Base-by-base conservation (phyloP, 2,329 filamentous ascomycete genomes). In the Dothistroma pini region DNA sequence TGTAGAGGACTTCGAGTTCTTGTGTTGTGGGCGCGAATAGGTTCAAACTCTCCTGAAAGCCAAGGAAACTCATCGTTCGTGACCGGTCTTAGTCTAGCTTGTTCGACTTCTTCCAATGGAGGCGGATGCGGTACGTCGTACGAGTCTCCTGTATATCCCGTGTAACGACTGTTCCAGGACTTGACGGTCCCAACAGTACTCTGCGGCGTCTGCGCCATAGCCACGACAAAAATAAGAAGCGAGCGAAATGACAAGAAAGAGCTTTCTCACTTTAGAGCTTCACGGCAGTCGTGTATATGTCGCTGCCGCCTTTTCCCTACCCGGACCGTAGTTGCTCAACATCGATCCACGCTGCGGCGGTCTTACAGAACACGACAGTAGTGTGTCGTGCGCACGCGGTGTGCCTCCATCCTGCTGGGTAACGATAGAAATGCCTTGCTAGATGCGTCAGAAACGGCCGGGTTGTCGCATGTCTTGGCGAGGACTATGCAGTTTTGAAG, bases 1-100 rank as follows among this genome's bases (percentile, higher is more conserved):
- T 68, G 64, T 48, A 70, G 71, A 4, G 71, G 66, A 10, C 67
- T 67, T 52, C 59, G 58, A 11, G 63, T 67, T 49, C 62, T 63
- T 14, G 66, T 58, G 57, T 60, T 66, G 41, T 38, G 54, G 29
- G 57, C 57, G 41, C 68, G 65, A 34, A 74, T 74, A 14, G 71
- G 70, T 57, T 72, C 68, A 54, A 67, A 70, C 54, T 74, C 71
- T 53, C 69, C 63, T 14, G 69, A 69, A 35, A 73, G 64, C 70
- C 70, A 73, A 11, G 71, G 71, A 38, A 72, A 73, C 56, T 73
- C 69, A 35, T 71, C 71, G 19, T 66, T 69, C 38, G 63, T 66
- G 35, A 57, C 66, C 41, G 60, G 69, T 57, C 68, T 63, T 53
- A 72, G 52, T 22, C 68, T 64, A 21, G 70, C 70, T 54, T 64